Conservation (phyloP, 139 green algal genomes). For the Spirogloea muscicola region DNA sequence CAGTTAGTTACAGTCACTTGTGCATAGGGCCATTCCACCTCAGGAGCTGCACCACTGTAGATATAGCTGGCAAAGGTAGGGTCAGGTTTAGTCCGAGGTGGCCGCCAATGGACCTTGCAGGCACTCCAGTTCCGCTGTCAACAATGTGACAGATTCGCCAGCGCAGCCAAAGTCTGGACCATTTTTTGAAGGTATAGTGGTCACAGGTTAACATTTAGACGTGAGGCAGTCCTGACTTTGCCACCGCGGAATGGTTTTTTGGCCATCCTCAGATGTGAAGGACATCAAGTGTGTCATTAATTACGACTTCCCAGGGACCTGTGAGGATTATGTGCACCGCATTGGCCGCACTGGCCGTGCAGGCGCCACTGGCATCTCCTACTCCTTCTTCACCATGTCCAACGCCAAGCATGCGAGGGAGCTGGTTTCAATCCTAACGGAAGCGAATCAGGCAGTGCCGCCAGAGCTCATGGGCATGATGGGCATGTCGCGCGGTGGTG, state of each 20-base stretch:
- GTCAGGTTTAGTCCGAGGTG: too few species aligned
- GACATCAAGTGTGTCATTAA: constrained; percentile 58
- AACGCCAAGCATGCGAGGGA: constrained; percentile 45
- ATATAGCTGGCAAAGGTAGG: too few species aligned
- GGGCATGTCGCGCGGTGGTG: constrained; percentile 11
- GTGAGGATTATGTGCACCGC: constrained; percentile 90
- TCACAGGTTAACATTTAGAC: neutral
- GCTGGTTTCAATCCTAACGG: constrained; percentile 30
- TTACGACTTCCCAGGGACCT: constrained; percentile 60
- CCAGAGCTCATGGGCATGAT: constrained; percentile 31
- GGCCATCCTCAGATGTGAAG: constrained; percentile 44
- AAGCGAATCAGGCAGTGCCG: constrained; percentile 30
- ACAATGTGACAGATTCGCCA: neutral
- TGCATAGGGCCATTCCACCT: too few species aligned
- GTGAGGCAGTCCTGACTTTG: neutral
- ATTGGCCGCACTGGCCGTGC: constrained; percentile 87
- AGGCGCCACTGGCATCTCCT: constrained; percentile 69
- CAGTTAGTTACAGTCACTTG: too few species aligned
- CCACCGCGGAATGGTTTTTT: neutral
- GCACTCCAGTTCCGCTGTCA: neutral
- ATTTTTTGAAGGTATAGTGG: neutral
- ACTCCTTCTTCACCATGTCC: constrained; percentile 48
- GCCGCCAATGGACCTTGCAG: neutral
- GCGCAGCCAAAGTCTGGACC: neutral
- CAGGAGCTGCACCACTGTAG: too few species aligned